phyloP scores from a whole-genome alignment of 73 alveolate genomes.

The Uronychia setigera region DNA sequence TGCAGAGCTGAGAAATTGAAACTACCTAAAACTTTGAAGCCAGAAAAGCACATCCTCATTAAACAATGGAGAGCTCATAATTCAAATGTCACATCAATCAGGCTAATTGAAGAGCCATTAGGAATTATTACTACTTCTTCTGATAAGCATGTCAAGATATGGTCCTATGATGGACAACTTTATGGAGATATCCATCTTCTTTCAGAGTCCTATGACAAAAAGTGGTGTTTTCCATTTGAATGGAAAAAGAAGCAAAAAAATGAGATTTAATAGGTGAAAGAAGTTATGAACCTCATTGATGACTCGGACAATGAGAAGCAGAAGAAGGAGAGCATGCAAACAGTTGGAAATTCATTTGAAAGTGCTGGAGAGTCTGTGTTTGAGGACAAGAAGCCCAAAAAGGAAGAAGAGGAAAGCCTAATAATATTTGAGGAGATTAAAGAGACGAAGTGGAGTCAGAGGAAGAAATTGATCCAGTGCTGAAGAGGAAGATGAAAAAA shows the following conservation, averaged over 20 bases:
- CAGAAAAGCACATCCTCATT: constrained; percentile 46
- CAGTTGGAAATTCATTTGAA: no score
- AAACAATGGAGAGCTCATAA: constrained; percentile 77
- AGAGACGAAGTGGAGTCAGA: neutral
- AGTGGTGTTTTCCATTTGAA: constrained; percentile 86
- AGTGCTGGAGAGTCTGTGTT: no score
- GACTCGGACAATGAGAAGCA: constrained; percentile 31
- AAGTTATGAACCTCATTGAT: constrained; percentile 60
- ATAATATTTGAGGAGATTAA: neutral
- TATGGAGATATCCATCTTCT: constrained; percentile 71
- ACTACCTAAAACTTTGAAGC: neutral
- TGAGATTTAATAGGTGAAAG: constrained; percentile 76
- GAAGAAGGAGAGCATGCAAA: no score
- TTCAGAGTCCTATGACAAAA: constrained; percentile 59
- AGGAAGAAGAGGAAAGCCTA: neutral
- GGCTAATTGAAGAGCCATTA: constrained; percentile 64
- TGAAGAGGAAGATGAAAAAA: neutral
- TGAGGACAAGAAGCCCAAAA: no score
- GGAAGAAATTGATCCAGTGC: neutral
- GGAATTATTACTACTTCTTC: constrained; percentile 64
- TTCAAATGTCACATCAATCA: constrained; percentile 36
- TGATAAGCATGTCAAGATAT: constrained; percentile 68
- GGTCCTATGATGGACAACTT: constrained; percentile 68
- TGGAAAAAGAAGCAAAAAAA: constrained; percentile 75
- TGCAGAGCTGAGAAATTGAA: neutral